Evolutionary conservation across 73 alveolate species (phyloP), one percentile per base, ranked within the genome.

Genomic region (Blepharisma japonicum): DNA sequence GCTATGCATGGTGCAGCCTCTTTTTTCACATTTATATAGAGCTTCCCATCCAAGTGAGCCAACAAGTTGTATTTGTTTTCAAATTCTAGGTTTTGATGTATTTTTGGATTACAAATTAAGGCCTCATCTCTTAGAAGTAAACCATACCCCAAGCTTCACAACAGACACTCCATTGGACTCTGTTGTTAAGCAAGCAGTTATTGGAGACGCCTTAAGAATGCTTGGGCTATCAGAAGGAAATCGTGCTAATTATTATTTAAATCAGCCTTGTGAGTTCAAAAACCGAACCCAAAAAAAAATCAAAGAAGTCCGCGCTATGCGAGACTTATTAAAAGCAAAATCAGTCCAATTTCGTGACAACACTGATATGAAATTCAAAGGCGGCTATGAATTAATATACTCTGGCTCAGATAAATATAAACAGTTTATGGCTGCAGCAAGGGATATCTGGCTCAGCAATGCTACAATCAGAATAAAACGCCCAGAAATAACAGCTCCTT

Each of bases 141-240:
- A 93, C 80, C 96, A 90, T 71, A 90, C 96, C 39, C 98, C 98
- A 18, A 78, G 92, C 42, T 93, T 93, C 71, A 83, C 89, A 46
- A 90, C 92, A 4, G 95, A 89, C 14, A 82, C 91, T 8, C 83
- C 86, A 5, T 68, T 87, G 18, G 97, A 91, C 78, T 88, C 77
- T 9, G 39, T 39, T 25, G 71, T 88, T 0, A 88, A 88, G 68
- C 32, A 83, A 45, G 77, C 77, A 18, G 71, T 88, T 6, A 18
- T 88, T 5, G 32, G 74, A 9, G 95, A 88, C 54, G 83, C 92
- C 9, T 74, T 88, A 46, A 80, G 55, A 47, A 70, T 88, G 38
- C 85, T 84, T 8, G 89, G 87, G 7, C 66, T 88, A 25, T 21
- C 81, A 42, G 55, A 72, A 9, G 71, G 61, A 47, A 86, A 84